A percentile compares a stretch with the other conserved stretches of the same genome.
phyloP scores from a whole-genome alignment of 805 yeast species.

The Lachancea sp. region DNA sequence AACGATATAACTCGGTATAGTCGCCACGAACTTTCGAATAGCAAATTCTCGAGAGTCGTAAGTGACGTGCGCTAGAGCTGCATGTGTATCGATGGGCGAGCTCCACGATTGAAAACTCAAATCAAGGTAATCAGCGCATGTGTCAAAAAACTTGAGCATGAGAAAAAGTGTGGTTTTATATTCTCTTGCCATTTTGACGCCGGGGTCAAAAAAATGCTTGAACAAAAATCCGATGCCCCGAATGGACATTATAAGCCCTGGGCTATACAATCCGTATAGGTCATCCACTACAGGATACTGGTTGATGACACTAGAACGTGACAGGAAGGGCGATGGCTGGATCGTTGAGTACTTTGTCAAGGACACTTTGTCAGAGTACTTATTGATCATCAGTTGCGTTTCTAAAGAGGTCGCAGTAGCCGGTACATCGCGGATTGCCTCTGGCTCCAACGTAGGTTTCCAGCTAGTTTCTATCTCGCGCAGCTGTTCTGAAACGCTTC shows the following conservation, averaged over 20 bases:
- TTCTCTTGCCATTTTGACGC: conserved; percentile 12
- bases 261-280: conserved; percentile 28
- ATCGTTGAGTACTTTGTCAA: conserved; percentile 19
- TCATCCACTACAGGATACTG: conserved; percentile 27
- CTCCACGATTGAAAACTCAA: conserved; percentile 11
- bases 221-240: conserved; percentile 27
- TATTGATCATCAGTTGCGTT: conserved; percentile 25
- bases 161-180: conserved; percentile 26
- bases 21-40: conserved; percentile 1
- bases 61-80: background rate
- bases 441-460: conserved; percentile 19
- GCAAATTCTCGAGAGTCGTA: background rate
- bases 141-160: conserved; percentile 27
- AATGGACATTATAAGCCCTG: conserved; percentile 24
- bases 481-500: conserved; percentile 15
- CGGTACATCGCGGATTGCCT: conserved; percentile 2
- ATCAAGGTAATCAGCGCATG: conserved; percentile 20
- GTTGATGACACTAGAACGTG: conserved; percentile 1
- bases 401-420: conserved; percentile 20
- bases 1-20: conserved; percentile 1
- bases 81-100: conserved; percentile 7
- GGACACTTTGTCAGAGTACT: conserved; percentile 19
- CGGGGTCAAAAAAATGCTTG: conserved; percentile 12
- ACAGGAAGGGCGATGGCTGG: conserved; percentile 6
- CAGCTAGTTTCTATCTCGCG: conserved; percentile 13